These are phyloP conservation scores for Arthrinium phaeospermum DNA, from an alignment of 2,329 filamentous ascomycete species.

Conservation along the genomic window DNA sequence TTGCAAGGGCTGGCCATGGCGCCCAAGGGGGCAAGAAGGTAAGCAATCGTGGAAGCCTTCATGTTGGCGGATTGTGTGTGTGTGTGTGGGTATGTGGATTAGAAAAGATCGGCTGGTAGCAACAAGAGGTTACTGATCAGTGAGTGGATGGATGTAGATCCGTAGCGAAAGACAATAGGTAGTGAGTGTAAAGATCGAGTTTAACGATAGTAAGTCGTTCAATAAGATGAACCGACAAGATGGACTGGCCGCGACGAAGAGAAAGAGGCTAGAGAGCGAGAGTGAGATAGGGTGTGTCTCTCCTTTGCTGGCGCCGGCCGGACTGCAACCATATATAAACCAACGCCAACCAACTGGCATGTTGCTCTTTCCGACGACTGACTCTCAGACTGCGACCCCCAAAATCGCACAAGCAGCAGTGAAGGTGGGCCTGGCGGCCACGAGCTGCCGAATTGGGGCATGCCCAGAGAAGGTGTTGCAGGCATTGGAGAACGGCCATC, in stretches of 20 bases:
- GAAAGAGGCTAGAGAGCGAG: background rate
- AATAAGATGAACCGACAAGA: conserved; percentile 4
- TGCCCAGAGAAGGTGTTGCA: background rate
- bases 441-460: conserved; percentile 5
- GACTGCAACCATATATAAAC: background rate
- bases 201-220: conserved; percentile 14
- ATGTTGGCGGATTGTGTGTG: conserved; percentile 17
- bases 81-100: background rate
- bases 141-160: background rate
- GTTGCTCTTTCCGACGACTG: background rate
- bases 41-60: conserved; percentile 29
- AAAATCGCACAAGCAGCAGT: background rate
- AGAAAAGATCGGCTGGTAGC: background rate
- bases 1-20: conserved; percentile 28
- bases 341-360: background rate
- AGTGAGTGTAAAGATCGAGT: background rate
- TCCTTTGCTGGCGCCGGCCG: background rate
- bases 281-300: background rate
- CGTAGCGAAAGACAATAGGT: background rate
- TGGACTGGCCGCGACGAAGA: conserved; percentile 2
- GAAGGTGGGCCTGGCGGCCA: background rate
- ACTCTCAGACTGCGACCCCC: background rate
- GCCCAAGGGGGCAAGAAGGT: conserved; percentile 29
- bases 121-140: background rate
- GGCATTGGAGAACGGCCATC: background rate